Conservation (phyloP, 148 eudicot species). For the Arctostaphylos glauca region DNA sequence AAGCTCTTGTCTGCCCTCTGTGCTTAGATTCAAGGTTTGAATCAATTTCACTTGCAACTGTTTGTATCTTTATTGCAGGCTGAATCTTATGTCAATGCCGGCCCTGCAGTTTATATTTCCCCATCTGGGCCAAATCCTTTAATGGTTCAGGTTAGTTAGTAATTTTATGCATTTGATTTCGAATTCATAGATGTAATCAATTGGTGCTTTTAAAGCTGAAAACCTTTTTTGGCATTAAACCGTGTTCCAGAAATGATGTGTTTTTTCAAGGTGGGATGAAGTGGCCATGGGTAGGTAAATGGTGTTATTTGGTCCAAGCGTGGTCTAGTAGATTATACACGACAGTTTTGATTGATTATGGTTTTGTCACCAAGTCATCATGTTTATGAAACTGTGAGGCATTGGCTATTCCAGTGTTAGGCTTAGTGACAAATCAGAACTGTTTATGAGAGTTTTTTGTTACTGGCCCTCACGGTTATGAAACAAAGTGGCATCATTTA, state of each 20-base stretch:
- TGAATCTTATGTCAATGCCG: constrained; percentile 80
- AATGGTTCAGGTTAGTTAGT: constrained; percentile 87
- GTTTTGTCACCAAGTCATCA: too few species aligned
- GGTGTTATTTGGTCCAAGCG: too few species aligned
- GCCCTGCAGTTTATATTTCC: constrained; percentile 92
- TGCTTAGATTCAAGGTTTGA: constrained; percentile 4
- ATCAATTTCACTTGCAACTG: constrained; percentile 9
- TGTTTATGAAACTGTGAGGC: too few species aligned
- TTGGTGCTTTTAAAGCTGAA: neutral
- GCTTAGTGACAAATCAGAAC: neutral
- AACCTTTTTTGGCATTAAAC: neutral
- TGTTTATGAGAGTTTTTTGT: neutral
- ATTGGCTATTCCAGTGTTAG: neutral
- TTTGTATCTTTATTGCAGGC: constrained; percentile 48
- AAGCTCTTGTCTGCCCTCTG: constrained; percentile 20
- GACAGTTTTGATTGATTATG: too few species aligned
- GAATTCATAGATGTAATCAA: neutral
- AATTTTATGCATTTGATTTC: neutral
- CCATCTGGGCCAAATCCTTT: constrained; percentile 89
- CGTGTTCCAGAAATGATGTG: neutral
- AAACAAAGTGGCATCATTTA: neutral
- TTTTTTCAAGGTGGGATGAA: too few species aligned
- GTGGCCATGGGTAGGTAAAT: too few species aligned
- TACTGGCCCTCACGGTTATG: neutral
- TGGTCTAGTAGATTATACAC: too few species aligned